These are phyloP conservation scores for Podosphaera xanthii DNA, from an alignment of 2,329 filamentous ascomycete genomes.

Conservation along the genomic window DNA sequence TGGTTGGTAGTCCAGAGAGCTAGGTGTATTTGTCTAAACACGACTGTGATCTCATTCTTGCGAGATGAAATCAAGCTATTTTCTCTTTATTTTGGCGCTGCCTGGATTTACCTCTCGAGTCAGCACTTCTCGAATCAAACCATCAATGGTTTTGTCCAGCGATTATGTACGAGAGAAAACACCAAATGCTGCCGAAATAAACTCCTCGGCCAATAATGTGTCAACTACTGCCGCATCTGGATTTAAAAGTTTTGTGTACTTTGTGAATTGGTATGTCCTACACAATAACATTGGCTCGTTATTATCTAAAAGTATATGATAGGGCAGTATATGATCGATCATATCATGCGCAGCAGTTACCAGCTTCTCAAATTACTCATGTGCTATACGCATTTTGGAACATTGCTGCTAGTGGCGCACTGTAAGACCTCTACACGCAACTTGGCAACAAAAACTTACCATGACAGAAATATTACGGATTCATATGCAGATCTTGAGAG, in stretches of 20 bases:
- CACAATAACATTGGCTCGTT: not conserved
- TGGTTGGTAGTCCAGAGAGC: too few species aligned
- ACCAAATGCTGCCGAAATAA: too few species aligned
- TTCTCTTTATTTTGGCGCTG: too few species aligned
- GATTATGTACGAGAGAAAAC: too few species aligned
- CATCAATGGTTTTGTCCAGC: too few species aligned
- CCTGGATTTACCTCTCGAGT: too few species aligned
- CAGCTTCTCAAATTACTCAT: slow-evolving; percentile 47
- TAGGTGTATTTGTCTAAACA: too few species aligned
- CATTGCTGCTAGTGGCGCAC: slow-evolving; percentile 44
- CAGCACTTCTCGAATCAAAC: too few species aligned
- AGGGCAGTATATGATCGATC: slow-evolving; percentile 54
- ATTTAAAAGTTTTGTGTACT: slow-evolving; percentile 9
- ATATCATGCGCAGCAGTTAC: slow-evolving; percentile 48
- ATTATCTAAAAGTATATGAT: not conserved
- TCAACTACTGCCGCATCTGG: not conserved
- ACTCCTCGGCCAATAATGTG: too few species aligned
- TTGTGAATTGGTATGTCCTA: slow-evolving; percentile 17
- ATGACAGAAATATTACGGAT: slow-evolving; percentile 36
- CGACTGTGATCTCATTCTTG: too few species aligned
- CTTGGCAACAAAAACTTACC: slow-evolving; percentile 23
- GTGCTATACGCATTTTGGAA: slow-evolving; percentile 69
- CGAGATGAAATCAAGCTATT: too few species aligned
- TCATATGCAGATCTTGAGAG: slow-evolving; percentile 52
- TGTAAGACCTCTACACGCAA: slow-evolving; percentile 23